Percentiles rank a stretch among this genome's conserved stretches.
These are phyloP conservation scores for Phalaenopsis aphrodite DNA, from an alignment of 106 monocot species.

Conservation along the genomic window DNA sequence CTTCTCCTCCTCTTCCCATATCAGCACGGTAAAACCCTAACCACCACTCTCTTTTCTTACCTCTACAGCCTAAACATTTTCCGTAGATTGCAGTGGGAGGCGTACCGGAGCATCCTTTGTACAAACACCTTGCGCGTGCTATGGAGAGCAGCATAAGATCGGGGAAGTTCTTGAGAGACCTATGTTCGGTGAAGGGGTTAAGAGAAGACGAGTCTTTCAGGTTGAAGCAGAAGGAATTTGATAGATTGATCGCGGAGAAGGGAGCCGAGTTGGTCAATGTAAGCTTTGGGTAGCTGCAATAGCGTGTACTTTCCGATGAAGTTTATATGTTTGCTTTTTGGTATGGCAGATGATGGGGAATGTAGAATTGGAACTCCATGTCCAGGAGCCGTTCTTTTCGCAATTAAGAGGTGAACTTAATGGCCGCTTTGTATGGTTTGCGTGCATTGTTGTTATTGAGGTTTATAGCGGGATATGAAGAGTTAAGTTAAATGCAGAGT, in stretches of 20 bases:
- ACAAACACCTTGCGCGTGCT: slow-evolving; percentile 48
- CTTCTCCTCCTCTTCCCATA: not conserved
- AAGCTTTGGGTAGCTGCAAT: slow-evolving; percentile 4
- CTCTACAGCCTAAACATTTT: not conserved
- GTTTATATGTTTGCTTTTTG: not conserved
- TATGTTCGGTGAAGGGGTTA: slow-evolving; percentile 8
- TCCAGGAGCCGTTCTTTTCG: slow-evolving; percentile 83
- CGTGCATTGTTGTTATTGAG: not conserved
- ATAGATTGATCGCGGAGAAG: slow-evolving; percentile 27
- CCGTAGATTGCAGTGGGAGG: slow-evolving; percentile 23
- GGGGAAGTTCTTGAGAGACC: slow-evolving; percentile 15
- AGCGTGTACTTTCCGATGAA: not conserved
- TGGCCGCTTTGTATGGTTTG: not conserved
- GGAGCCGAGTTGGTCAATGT: slow-evolving; percentile 45
- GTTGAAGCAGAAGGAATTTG: slow-evolving; percentile 38
- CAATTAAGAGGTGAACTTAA: slow-evolving; percentile 52
- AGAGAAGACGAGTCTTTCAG: slow-evolving; percentile 17
- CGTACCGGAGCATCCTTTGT: slow-evolving; percentile 54
- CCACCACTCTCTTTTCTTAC: not conserved
- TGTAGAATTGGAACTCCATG: slow-evolving; percentile 51
- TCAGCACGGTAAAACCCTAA: not conserved
- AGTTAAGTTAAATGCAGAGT: not conserved
- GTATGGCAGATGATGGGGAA: slow-evolving; percentile 29
- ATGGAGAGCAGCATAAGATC: slow-evolving; percentile 29
- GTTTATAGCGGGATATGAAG: not conserved